Base-by-base conservation (phyloP, 2,329 filamentous ascomycete genomes). In the Stagonosporopsis vannaccii region DNA sequence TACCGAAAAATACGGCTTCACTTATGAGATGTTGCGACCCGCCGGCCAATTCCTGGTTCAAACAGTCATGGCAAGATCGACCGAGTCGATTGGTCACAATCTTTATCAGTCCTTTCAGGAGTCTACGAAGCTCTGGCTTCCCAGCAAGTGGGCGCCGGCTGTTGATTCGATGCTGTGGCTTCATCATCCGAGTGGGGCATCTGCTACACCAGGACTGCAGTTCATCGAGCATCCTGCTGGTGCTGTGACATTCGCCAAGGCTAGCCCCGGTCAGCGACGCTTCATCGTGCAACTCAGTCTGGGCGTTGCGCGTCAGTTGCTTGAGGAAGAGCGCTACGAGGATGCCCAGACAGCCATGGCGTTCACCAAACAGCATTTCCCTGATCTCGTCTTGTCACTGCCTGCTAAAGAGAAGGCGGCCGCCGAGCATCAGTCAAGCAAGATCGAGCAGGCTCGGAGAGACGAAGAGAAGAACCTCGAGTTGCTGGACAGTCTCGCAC, bases 231-330 rank as follows among this genome's bases (percentile, higher is more conserved):
- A 68, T 26, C 59, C 65, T 8, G 19, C 60, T 12, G 67, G 67
- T 13, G 63, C 65, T 23, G 43, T 61, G 32, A 47, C 39, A 17
- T 56, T 56, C 40, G 59, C 60, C 12, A 30, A 53, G 2, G 42
- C 51, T 6, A 56, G 48, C 13, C 46, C 49, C 30, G 56, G 60
- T 37, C 37, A 44, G 36, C 61, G 61, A 51, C 56, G 60, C 22
- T 69, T 72, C 35, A 25, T 74, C 6, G 69, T 75, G 1, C 68
- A 71, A 22, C 58, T 75, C 6, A 72, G 67, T 40, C 32, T 75
- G 12, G 71, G 64, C 13, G 64, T 69, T 20, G 72, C 73, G 19
- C 69, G 64, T 9, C 65, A 70, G 37, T 52, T 69, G 19, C 50
- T 75, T 11, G 65, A 68, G n/a, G 63, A 72, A 30, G 61, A 73